Base-by-base conservation (phyloP, 495 filamentous ascomycete species). In the Xylaria grammica region DNA sequence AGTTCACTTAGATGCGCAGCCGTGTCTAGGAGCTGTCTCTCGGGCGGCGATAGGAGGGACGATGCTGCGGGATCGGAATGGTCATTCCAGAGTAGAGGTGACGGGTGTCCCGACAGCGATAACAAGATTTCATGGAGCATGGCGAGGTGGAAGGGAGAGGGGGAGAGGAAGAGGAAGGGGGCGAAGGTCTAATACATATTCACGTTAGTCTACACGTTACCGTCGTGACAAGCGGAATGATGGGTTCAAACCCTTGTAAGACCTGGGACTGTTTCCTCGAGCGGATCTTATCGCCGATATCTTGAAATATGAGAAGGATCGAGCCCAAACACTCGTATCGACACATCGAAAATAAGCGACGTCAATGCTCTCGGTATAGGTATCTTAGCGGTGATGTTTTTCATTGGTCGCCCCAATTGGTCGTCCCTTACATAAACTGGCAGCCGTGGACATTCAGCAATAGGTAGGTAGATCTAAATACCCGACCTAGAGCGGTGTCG, bases 91-190 rank as follows among this genome's bases (percentile, higher is more conserved):
- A 97, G 90, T 69, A 97, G 86, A 49, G 93, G 88, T 59, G 94
- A 97, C 27, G 92, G 89, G 78, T 97, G 91, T 56, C 94, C 94
- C 67, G 93, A 95, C 75, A 99, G 89, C 72, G 91, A 91, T 74
- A 99, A 89, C 69, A 99, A 85, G 77, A 99, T 89, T 80, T 99
- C 95, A 82, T 98, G 94, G 72, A 98, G 90, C 94, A 98, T 98
- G 77, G 74, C 83, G 68, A 32, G 38, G 60, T 27, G 45, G 56
- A 38, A 46, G 57, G 52, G 63, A 58, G 50, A 56, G 63, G 38
- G 52, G 27, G 2, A 8, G 34, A 22, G 15, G 32, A 22, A 11
- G 53, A 44, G 4, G 62, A 40, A 49, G 40, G 10, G 9, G 50
- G 24, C 38, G 49, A 19, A 6, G 60, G 40, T 38, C 50, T 54